Evolutionary conservation across 169 alveolate species (phyloP).

Genomic region (Amoebophrya sp.): DNA sequence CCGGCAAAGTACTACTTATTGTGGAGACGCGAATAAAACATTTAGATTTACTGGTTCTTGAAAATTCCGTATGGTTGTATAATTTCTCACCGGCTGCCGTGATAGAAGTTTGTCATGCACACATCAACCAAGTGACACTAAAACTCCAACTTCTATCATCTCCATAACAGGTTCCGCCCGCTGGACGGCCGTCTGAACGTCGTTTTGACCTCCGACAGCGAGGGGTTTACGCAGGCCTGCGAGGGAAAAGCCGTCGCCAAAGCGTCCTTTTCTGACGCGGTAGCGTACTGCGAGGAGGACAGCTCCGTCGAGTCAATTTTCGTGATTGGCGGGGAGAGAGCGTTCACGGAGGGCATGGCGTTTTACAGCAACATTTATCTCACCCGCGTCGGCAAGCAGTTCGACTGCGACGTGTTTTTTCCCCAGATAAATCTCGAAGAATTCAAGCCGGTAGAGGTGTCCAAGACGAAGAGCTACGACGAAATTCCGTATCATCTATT

Average conservation of each 20-base stretch:
- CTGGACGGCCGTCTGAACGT: background rate
- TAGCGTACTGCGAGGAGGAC: background rate
- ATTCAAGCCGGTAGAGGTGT: background rate
- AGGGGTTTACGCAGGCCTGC: background rate
- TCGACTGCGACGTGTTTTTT: constrained; percentile 53
- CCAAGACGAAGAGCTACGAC: constrained; percentile 39
- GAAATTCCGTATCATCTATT: constrained; percentile 46
- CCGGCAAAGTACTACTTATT: constrained; percentile 62
- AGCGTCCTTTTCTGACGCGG: background rate
- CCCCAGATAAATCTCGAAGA: constrained; percentile 50
- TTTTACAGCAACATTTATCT: constrained; percentile 6
- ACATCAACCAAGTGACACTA: no score
- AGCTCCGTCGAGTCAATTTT: background rate
- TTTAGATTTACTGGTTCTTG: no score
- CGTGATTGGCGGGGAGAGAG: constrained; percentile 37
- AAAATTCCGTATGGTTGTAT: no score
- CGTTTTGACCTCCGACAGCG: background rate
- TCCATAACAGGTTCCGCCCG: constrained; percentile 1
- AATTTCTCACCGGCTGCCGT: no score
- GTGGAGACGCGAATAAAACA: no score
- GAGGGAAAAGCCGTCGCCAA: background rate
- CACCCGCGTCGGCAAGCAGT: constrained; percentile 39
- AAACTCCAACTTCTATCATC: no score
- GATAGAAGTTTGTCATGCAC: no score
- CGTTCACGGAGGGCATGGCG: constrained; percentile 23